Evolutionary conservation across 306 rosid species (phyloP).

Genomic region (Acmispon strigosus): DNA sequence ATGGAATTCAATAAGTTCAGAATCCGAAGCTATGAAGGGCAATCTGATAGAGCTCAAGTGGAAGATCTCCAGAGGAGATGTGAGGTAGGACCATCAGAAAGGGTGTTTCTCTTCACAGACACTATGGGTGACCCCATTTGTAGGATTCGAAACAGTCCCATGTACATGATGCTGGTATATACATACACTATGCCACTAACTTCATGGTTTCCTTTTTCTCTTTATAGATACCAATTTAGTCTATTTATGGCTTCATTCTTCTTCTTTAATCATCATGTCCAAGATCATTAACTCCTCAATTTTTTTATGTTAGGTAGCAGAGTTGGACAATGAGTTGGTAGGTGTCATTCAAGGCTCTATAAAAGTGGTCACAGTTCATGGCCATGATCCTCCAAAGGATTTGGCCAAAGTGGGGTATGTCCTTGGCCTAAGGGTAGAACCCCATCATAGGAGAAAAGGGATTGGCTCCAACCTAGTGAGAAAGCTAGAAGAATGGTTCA

Average conservation of each 20-base stretch:
- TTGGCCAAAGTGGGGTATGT: slow-evolving; percentile 74
- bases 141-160: slow-evolving; percentile 84
- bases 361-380: slow-evolving; percentile 55
- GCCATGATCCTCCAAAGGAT: slow-evolving; percentile 37
- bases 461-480: slow-evolving; percentile 60
- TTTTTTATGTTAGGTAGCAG: slow-evolving; percentile 54
- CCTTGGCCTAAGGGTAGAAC: slow-evolving; percentile 69
- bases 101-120: slow-evolving; percentile 79
- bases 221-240: not conserved
- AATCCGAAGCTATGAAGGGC: slow-evolving; percentile 58
- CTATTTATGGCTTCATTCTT: not conserved
- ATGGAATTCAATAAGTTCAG: slow-evolving; percentile 44
- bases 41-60: slow-evolving; percentile 59
- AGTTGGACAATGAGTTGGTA: slow-evolving; percentile 56
- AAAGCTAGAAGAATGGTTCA: slow-evolving; percentile 74
- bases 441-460: slow-evolving; percentile 54
- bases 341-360: slow-evolving; percentile 88
- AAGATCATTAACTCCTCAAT: not conserved
- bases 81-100: slow-evolving; percentile 69
- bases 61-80: slow-evolving; percentile 81
- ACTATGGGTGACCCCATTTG: slow-evolving; percentile 96
- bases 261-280: slow-evolving; percentile 8
- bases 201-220: not conserved
- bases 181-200: not conserved
- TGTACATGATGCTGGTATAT: slow-evolving; percentile 85